Evolutionary conservation across 306 rosid genomes (phyloP).

Genomic region (Vigna hirtella): DNA sequence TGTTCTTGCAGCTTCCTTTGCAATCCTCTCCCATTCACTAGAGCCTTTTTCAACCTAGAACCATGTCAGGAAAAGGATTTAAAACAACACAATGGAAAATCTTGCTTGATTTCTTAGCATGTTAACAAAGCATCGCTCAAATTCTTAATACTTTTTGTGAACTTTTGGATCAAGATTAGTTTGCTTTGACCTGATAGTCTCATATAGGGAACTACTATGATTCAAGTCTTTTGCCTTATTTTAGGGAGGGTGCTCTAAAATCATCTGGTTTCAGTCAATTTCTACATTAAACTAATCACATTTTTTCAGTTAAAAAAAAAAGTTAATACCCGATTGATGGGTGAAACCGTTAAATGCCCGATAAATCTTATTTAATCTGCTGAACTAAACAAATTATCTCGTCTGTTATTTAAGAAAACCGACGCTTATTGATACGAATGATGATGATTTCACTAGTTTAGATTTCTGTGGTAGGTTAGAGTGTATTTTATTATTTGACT

Average conservation of each 20-base stretch:
- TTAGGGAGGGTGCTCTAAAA: too few species aligned
- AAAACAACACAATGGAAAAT: neutral
- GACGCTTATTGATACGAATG: neutral
- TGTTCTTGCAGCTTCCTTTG: constrained; percentile 90
- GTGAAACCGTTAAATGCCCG: too few species aligned
- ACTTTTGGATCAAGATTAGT: neutral
- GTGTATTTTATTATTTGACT: neutral
- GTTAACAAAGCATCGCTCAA: neutral
- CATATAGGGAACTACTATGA: neutral
- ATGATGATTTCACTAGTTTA: neutral
- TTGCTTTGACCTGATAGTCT: neutral
- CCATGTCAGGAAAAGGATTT: constrained; percentile 5
- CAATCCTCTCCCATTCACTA: constrained; percentile 82
- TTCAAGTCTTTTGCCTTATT: too few species aligned
- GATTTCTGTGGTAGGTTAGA: too few species aligned
- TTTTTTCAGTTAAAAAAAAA: too few species aligned
- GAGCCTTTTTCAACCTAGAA: constrained; percentile 67
- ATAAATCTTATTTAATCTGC: too few species aligned
- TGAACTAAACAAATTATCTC: too few species aligned
- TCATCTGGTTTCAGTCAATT: too few species aligned
- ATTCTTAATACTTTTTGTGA: constrained; percentile 21
- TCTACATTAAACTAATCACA: too few species aligned
- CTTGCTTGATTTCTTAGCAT: constrained; percentile 6
- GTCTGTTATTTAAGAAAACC: neutral
- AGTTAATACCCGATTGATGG: too few species aligned